A percentile compares a stretch with the other conserved stretches of the same genome.
phyloP scores from a whole-genome alignment of 768 basidiomycete species.

The Boletus sp. region DNA sequence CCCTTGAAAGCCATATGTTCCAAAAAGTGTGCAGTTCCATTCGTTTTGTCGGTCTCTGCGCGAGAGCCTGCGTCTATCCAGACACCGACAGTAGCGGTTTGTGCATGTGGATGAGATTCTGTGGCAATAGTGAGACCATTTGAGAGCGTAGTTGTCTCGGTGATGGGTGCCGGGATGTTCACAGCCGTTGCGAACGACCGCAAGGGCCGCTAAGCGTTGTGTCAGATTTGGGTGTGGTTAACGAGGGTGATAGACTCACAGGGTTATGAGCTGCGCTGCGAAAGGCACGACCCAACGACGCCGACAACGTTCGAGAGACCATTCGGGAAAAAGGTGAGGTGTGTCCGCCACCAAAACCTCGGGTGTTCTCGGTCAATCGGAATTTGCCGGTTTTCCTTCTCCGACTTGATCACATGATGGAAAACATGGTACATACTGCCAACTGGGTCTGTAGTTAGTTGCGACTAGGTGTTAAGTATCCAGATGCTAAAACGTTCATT shows the following conservation, averaged over 20 bases:
- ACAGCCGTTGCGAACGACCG: conserved; percentile 75
- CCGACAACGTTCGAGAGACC: conserved; percentile 45
- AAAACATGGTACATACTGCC: no score
- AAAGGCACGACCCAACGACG: conserved; percentile 41
- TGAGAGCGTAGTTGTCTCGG: conserved; percentile 86
- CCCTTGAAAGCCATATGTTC: conserved; percentile 99
- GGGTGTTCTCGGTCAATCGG: conserved; percentile 33
- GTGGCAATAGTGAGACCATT: conserved; percentile 97
- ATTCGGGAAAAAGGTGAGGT: conserved; percentile 34
- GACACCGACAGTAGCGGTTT: conserved; percentile 97
- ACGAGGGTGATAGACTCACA: conserved; percentile 23
- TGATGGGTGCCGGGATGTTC: conserved; percentile 66
- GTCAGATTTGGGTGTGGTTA: neutral
- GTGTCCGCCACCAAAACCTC: conserved; percentile 18
- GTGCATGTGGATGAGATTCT: conserved; percentile 82
- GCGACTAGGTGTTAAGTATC: no score
- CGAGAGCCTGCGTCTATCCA: conserved; percentile 99
- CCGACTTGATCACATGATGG: conserved; percentile 17
- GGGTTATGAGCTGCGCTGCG: conserved; percentile 36
- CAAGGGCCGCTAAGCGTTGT: conserved; percentile 42
- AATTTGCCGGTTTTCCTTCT: conserved; percentile 21
- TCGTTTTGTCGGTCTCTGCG: conserved; percentile 92
- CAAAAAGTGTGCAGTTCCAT: conserved; percentile 97
- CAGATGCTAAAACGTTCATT: neutral
- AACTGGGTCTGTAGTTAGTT: no score